Percentiles rank a stretch among this genome's conserved stretches.
Conservation (phyloP, 352 stramenopile species). For the Phytophthora nicotianae region DNA sequence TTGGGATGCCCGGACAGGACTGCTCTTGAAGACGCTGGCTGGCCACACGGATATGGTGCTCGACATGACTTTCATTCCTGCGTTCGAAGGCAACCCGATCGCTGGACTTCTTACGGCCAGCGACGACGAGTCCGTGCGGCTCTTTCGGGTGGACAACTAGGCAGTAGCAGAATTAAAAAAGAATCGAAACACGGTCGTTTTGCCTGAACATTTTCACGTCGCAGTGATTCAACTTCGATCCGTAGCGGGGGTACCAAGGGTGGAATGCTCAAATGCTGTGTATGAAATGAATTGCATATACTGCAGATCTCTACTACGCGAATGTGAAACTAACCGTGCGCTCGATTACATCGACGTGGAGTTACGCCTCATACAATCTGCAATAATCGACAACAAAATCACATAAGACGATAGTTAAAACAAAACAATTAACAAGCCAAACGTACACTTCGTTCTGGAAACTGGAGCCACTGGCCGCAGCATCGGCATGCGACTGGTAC, state of each 20-base stretch:
- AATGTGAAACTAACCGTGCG: constrained; percentile 49
- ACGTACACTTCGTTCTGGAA: constrained; percentile 93
- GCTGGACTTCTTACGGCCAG: constrained; percentile 76
- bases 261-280: constrained; percentile 36
- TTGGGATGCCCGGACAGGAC: constrained; percentile 91
- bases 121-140: constrained; percentile 82
- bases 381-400: constrained; percentile 12
- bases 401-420: constrained; percentile 6
- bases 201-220: constrained; percentile 2
- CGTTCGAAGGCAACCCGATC: constrained; percentile 43
- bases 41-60: constrained; percentile 93
- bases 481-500: constrained; percentile 89
- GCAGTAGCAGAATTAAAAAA: constrained; percentile 4
- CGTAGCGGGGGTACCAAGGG: neutral
- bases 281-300: constrained; percentile 48
- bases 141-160: constrained; percentile 73
- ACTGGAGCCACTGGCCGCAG: constrained; percentile 86
- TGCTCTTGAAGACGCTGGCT: constrained; percentile 73
- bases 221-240: constrained; percentile 2
- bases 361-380: constrained; percentile 89
- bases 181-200: constrained; percentile 12
- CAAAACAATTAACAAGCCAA: constrained; percentile 2
- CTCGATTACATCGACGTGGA: constrained; percentile 66
- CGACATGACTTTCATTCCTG: constrained; percentile 83
- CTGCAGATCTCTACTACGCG: constrained; percentile 49